Evolutionary conservation across 2,329 filamentous ascomycete genomes (phyloP).

Genomic region (Colletotrichum falcatum): DNA sequence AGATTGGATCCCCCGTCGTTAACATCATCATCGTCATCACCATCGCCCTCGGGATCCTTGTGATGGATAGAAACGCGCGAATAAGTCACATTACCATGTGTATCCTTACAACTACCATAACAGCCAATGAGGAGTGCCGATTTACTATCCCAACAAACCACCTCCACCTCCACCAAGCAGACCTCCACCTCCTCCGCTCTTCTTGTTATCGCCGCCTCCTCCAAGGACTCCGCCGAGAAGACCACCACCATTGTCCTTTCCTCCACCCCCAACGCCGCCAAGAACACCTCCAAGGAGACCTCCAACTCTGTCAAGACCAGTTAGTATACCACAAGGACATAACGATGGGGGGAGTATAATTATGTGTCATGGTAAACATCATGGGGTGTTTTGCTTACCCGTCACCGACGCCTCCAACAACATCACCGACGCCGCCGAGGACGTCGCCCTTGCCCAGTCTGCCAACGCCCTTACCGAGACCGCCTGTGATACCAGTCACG

Average conservation of each 20-base stretch:
- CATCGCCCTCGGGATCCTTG: too few species aligned
- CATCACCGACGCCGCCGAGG: conserved; percentile 32
- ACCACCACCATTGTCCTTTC: conserved; percentile 10
- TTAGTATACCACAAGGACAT: neutral
- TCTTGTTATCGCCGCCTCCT: conserved; percentile 8
- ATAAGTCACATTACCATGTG: too few species aligned
- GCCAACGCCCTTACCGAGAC: conserved; percentile 32
- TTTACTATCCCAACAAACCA: neutral
- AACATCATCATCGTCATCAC: too few species aligned
- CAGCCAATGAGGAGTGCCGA: rapidly evolving
- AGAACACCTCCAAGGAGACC: conserved; percentile 33
- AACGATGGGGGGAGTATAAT: neutral
- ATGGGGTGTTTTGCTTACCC: conserved; percentile 8
- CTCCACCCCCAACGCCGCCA: conserved; percentile 21
- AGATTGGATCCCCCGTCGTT: too few species aligned
- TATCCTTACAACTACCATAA: neutral
- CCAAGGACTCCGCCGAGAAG: conserved; percentile 31
- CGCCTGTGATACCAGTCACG: conserved; percentile 35
- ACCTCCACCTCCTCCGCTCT: conserved; percentile 15
- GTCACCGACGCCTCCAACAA: conserved; percentile 35
- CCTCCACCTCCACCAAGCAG: conserved; percentile 22
- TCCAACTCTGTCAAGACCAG: neutral
- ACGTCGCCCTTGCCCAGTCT: conserved; percentile 31
- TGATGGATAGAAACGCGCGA: too few species aligned
- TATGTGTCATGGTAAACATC: neutral